These are phyloP conservation scores for Elsinoe arachidis DNA, from an alignment of 2,329 filamentous ascomycete species.

Conservation along the genomic window DNA sequence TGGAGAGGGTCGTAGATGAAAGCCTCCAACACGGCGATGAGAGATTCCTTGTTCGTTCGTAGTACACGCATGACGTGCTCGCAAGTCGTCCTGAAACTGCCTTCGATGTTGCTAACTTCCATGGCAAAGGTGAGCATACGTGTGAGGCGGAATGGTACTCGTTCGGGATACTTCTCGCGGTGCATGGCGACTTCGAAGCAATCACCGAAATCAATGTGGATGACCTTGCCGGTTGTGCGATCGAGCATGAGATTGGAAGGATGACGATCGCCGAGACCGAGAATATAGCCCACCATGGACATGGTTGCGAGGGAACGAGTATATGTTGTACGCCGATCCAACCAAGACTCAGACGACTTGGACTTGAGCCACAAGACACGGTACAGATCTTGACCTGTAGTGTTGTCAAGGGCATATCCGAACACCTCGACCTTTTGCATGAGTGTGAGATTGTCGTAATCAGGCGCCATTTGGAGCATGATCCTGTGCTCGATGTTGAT, in stretches of 20 bases:
- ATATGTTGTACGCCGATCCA: constrained; percentile 97
- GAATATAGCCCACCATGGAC: constrained; percentile 99
- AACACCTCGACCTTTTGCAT: constrained; percentile 99
- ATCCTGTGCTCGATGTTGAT: constrained; percentile 99
- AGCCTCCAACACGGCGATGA: constrained; percentile 97
- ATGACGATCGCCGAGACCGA: constrained; percentile 91
- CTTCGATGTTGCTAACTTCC: constrained; percentile 99
- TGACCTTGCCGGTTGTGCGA: constrained; percentile 87
- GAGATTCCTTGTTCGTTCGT: constrained; percentile 91
- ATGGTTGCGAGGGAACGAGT: constrained; percentile 95
- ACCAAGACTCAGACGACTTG: constrained; percentile 95
- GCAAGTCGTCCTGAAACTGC: constrained; percentile 94
- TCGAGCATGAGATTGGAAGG: constrained; percentile 98
- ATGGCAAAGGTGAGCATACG: constrained; percentile 99
- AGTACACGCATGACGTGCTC: constrained; percentile 98
- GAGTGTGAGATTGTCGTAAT: constrained; percentile 95
- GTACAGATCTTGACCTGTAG: constrained; percentile 95
- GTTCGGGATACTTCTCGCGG: constrained; percentile 95
- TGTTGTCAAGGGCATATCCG: constrained; percentile 97
- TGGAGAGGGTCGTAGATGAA: constrained; percentile 99
- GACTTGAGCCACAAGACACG: constrained; percentile 98
- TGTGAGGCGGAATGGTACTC: constrained; percentile 94
- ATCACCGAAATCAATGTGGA: constrained; percentile 98
- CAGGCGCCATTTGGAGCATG: constrained; percentile 99
- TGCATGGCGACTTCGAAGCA: constrained; percentile 99